Evolutionary conservation across 1,284 basidiomycete genomes (phyloP), one percentile per base, ranked within the genome.

Genomic region (Ustilago nuda): DNA sequence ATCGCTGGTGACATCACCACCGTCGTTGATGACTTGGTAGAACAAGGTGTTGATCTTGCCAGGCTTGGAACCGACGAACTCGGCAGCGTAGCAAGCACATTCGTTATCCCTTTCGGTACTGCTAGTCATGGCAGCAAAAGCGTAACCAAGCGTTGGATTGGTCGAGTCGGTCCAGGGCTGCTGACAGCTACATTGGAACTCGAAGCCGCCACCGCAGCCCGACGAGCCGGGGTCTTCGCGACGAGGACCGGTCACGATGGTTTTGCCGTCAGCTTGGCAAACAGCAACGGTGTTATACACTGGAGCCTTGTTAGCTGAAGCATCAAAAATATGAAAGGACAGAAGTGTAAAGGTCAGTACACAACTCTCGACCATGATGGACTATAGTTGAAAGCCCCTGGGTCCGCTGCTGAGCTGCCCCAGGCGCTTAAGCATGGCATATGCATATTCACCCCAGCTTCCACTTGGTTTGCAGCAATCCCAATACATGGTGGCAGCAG

Each of bases 141-240:
- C 72, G 13, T 75, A 75, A 15, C 72, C 72, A 5, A 75, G 13
- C 0, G 37, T 36, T 8, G 63, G 67, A 30, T 75, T 71, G 45
- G 52, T 30, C 3, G 17, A 17, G n/a, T 75, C 72, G 2, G 72
- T 67, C 63, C 63, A 75, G 15, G 72, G 72, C 63, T 75, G 72
- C 53, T 75, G 72, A 32, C 72, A 75, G 32, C 53, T 63, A 54
- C 72, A 75, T 43, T 75, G 72, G 52, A 61, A 75, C n/a, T 66
- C 56, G 6, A 35, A 37, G 43, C 72, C 72, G 5, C 72, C 68
- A n/a, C 67, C 72, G 48, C 72, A 75, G 8, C 72, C 72, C 27
- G 67, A 70, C 7, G 72, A 70, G 41, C 56, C 59, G 35, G 61
- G 27, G 1, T 66, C 55, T 23, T 69, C 53, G 19, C 50, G 62